Evolutionary conservation across 148 eudicot genomes (phyloP).

Genomic region (Rhododendron simsii): DNA sequence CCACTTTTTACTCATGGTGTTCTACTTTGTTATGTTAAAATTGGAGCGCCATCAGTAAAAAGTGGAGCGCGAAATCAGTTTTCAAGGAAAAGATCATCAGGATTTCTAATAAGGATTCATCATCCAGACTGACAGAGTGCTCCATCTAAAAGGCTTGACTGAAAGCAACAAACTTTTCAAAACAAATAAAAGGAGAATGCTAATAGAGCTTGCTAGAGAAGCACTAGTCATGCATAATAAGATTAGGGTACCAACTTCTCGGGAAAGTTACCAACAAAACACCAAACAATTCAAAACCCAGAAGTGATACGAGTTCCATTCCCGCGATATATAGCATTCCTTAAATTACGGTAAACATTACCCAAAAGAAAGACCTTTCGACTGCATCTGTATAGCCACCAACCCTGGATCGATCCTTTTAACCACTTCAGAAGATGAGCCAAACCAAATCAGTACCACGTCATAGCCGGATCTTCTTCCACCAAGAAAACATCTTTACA

Average conservation of each 20-base stretch:
- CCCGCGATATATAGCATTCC: background rate
- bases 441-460: background rate
- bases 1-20: too few species aligned
- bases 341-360: background rate
- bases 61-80: too few species aligned
- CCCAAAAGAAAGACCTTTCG: background rate
- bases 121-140: background rate
- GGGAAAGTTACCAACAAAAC: background rate
- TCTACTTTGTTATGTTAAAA: too few species aligned
- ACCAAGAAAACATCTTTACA: background rate
- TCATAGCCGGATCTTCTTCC: conserved; percentile 1
- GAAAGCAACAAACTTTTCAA: background rate
- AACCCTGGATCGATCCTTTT: background rate
- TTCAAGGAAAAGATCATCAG: too few species aligned
- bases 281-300: background rate
- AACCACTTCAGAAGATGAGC: background rate
- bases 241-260: background rate
- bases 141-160: background rate
- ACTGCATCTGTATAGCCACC: background rate
- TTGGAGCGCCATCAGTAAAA: too few species aligned
- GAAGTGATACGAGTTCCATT: background rate
- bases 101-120: background rate
- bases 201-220: background rate
- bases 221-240: background rate
- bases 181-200: background rate